Evolutionary conservation across 768 basidiomycete species (phyloP), one percentile per base, ranked within the genome.

Genomic region (Rhodotorula graminis): DNA sequence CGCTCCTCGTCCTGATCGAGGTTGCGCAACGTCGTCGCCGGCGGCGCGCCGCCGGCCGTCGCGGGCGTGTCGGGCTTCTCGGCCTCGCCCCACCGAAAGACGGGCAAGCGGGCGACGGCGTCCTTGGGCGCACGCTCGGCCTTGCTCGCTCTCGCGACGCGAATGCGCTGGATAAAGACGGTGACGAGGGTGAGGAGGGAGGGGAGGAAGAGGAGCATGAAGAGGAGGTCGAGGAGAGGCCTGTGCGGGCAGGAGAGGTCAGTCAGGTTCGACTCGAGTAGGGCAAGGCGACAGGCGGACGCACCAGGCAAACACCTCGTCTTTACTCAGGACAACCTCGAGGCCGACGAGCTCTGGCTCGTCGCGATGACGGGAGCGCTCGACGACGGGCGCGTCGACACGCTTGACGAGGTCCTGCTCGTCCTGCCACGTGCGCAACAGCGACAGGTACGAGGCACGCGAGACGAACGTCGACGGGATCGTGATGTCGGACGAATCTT

Each of bases 391-490:
- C 44, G 44, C 12, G 11, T 46, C 44, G 42, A 49, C 89, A 70
- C 91, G 44, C 16, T 91, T 23, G 10, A 10, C 66, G n/a, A 44
- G 25, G 1, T 58, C 52, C 33, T 72, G 71, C 52, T 72, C 67
- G 29, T 71, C 75, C 9, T 73, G 9, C 75, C 75, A 76, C 14
- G 64, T 61, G 25, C 55, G 55, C 27, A 73, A 27, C 2, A 98
- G 84, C 59, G 86, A 84, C 65, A 84, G 81, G 80, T 92, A 97
- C 76, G 92, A 90, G 50, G 90, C 85, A 76, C 88, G 90, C 63
- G 87, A 90, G 81, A 98, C 91, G 81, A 92, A 97, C 4, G 91
- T 91, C 0, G 92, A 88, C 0, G 93, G 86, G 76, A 93, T 93
- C 61, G 80, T 83, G 72, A 97, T 88, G 79, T 93, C 90, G 33